Conservation (phyloP, 768 basidiomycete genomes). For the Kwoniella sp. region DNA sequence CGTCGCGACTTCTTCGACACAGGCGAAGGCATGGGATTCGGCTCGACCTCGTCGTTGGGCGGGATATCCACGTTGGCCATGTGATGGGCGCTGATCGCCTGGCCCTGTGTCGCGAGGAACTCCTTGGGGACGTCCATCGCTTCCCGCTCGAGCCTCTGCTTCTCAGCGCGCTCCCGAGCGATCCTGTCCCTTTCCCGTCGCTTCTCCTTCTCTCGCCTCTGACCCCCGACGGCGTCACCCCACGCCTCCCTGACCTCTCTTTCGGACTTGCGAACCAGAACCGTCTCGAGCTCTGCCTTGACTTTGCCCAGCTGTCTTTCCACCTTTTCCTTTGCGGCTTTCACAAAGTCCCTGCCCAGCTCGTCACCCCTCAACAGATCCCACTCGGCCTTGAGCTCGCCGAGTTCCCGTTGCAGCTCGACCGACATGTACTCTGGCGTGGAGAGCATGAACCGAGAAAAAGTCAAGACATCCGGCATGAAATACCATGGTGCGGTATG, state of each 20-base stretch:
- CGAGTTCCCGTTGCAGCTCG: conserved; percentile 68
- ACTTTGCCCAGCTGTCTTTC: conserved; percentile 76
- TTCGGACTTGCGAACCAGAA: conserved; percentile 61
- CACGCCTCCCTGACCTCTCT: conserved; percentile 56
- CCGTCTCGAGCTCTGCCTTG: conserved; percentile 63
- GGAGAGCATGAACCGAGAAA: conserved; percentile 93
- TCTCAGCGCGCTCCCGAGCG: conserved; percentile 24
- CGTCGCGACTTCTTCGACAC: conserved; percentile 19
- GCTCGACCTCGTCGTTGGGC: conserved; percentile 28
- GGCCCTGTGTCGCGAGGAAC: conserved; percentile 19
- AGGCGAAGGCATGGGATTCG: conserved; percentile 26
- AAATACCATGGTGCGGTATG: conserved; percentile 95
- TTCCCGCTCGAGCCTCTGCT: background rate
- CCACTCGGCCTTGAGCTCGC: conserved; percentile 68
- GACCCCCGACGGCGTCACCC: conserved; percentile 38
- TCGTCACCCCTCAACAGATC: conserved; percentile 65
- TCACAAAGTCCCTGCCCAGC: conserved; percentile 72
- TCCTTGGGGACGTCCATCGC: conserved; percentile 21
- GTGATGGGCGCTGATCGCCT: background rate
- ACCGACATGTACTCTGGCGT: conserved; percentile 76
- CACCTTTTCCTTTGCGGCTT: conserved; percentile 70
- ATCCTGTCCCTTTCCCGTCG: conserved; percentile 30
- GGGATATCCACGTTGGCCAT: conserved; percentile 23
- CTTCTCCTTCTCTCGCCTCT: conserved; percentile 29
- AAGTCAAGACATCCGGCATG: conserved; percentile 80